Conservation (phyloP, 805 yeast species). For the Monosporozyma unispora region DNA sequence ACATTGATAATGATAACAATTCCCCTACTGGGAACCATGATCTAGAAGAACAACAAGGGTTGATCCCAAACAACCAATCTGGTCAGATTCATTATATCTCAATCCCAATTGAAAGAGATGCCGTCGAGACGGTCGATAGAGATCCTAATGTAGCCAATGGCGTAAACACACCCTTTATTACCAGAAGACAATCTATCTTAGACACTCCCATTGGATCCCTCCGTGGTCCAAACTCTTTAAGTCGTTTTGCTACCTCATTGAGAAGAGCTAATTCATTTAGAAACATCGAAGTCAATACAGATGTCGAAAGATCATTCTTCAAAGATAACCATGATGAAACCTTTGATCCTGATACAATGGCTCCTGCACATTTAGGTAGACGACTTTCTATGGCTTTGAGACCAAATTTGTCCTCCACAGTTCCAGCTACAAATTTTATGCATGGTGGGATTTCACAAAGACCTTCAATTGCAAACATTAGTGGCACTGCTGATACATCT, state of each 20-base stretch:
- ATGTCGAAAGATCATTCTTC: slow-evolving; percentile 51
- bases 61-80: neutral
- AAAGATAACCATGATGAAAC: slow-evolving; percentile 50
- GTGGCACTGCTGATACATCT: slow-evolving; percentile 5
- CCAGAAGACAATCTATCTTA: slow-evolving; percentile 33
- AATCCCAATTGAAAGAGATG: slow-evolving; percentile 1
- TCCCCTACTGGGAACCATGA: slow-evolving; percentile 6
- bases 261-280: slow-evolving; percentile 71
- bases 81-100: neutral
- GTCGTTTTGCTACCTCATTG: slow-evolving; percentile 71
- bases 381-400: slow-evolving; percentile 39
- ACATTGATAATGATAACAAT: neutral
- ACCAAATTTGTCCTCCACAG: slow-evolving; percentile 5
- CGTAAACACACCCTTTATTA: neutral
- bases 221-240: slow-evolving; percentile 57
- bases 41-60: neutral
- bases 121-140: neutral
- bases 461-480: slow-evolving; percentile 6
- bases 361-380: slow-evolving; percentile 57
- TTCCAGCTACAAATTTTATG: slow-evolving; percentile 11
- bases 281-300: slow-evolving; percentile 38
- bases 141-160: neutral
- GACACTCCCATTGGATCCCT: slow-evolving; percentile 49
- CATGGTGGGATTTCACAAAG: slow-evolving; percentile 1
- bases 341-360: slow-evolving; percentile 58